phyloP scores from a whole-genome alignment of 345 rosid genomes.

The Melaleuca alternifolia region DNA sequence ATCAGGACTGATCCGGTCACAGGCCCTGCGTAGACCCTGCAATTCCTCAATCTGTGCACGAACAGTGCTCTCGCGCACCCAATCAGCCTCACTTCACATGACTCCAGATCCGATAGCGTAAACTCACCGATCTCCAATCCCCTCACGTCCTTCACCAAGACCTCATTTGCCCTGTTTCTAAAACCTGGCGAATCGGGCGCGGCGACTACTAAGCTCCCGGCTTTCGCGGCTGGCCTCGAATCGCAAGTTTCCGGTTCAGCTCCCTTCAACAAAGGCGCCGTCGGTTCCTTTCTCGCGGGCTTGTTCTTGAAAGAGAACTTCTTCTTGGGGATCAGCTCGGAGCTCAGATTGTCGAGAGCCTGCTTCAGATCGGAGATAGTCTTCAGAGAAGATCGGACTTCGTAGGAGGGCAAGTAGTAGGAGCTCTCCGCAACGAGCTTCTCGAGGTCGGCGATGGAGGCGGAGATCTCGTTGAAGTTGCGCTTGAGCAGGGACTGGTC shows the following conservation, averaged over 20 bases:
- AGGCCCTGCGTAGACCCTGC: constrained; percentile 53
- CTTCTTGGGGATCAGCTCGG: constrained; percentile 51
- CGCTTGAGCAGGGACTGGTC: constrained; percentile 35
- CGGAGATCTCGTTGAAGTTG: constrained; percentile 38
- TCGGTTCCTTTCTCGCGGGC: constrained; percentile 14
- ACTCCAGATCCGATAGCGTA: constrained; percentile 52
- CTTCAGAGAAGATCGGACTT: constrained; percentile 66
- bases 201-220: background rate
- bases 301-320: constrained; percentile 69
- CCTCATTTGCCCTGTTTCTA: constrained; percentile 33
- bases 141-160: constrained; percentile 30
- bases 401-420: constrained; percentile 66
- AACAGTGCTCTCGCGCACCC: constrained; percentile 52
- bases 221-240: background rate
- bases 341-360: constrained; percentile 33
- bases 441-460: constrained; percentile 55
- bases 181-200: constrained; percentile 57
- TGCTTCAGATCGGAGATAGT: constrained; percentile 57
- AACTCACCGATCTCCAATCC: constrained; percentile 60
- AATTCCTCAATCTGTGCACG: constrained; percentile 41
- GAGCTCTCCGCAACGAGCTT: constrained; percentile 69
- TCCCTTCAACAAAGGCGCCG: background rate
- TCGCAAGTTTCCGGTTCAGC: background rate
- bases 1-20: constrained; percentile 75
- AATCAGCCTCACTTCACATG: constrained; percentile 49